Evolutionary conservation across 306 rosid species (phyloP), one percentile per base, ranked within the genome.

Genomic region (Rosa lucieae): DNA sequence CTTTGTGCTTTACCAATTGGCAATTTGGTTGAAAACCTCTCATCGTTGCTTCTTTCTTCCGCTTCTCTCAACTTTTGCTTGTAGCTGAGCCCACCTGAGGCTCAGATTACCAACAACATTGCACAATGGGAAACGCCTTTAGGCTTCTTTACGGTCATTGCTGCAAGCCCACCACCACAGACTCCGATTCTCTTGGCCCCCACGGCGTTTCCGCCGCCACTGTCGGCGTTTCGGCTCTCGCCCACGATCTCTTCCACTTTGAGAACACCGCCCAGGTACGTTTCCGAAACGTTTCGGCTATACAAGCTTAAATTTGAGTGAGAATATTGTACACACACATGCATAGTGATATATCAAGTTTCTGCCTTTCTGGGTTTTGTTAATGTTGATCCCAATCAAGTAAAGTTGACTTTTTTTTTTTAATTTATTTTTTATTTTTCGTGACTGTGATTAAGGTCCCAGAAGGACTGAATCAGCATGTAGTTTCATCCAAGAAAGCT

Each of bases 401-500:
- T n/a, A 43, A 56, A 75, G 67, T 70, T 42, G 52, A 74, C 39
- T 74, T 81, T 44, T 65, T 37, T 44, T n/a, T 47, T 68, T 65
- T 21, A n/a, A n/a, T n/a, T n/a, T n/a, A n/a, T n/a, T n/a, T n/a
- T n/a, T n/a, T n/a, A n/a, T n/a, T 11, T 23, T 68, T 77, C 69
- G 1, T 43, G 32, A 20, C 59, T 56, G 8, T 68, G 72, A 59
- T 80, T 77, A 77, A 94, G 99, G 98, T 93, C 65, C 99, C 99
- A 2, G 92, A 84, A 68, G 97, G 91, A 73, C 94, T 95, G 13
- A 78, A 77, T 82, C 76, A 84, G 71, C 93, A 93, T 80, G 99
- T 95, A 15, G 91, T 80, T 62, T 90, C 99, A 49, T 95, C 99
- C 65, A 91, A 82, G 87, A 95, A 89, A 71, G 97, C 97, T 69